Percentiles rank a stretch among this genome's conserved stretches.
phyloP scores from a whole-genome alignment of 1,139 yeast species.

The Yamadazyma kanchanaburiensis region DNA sequence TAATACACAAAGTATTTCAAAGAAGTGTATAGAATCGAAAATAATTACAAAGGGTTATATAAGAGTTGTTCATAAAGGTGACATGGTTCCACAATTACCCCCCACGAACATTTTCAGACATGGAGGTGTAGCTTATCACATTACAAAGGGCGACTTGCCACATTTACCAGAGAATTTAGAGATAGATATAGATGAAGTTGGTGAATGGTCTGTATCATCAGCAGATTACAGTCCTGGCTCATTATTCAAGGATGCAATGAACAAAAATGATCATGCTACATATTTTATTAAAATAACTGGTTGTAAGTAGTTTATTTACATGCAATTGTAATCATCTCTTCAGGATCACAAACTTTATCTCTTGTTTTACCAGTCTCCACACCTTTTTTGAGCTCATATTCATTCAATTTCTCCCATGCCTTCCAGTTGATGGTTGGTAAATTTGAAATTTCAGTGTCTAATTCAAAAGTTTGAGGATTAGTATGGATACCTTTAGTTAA shows the following conservation, averaged over 20 bases:
- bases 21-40: constrained; percentile 7
- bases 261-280: constrained; percentile 16
- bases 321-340: constrained; percentile 45
- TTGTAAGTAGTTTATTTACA: constrained; percentile 18
- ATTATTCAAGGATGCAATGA: too few species aligned
- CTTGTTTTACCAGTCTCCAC: constrained; percentile 47
- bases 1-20: constrained; percentile 24
- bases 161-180: constrained; percentile 38
- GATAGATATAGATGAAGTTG: constrained; percentile 11
- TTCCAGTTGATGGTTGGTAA: constrained; percentile 53
- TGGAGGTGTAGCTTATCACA: constrained; percentile 49
- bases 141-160: constrained; percentile 42
- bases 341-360: constrained; percentile 49
- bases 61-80: constrained; percentile 56
- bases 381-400: constrained; percentile 52
- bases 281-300: constrained; percentile 34
- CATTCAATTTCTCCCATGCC: constrained; percentile 66
- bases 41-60: constrained; percentile 31
- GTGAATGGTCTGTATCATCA: constrained; percentile 2
- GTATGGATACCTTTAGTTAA: constrained; percentile 33
- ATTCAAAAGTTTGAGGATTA: constrained; percentile 11
- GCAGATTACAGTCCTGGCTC: too few species aligned
- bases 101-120: constrained; percentile 43
- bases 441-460: constrained; percentile 15
- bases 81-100: constrained; percentile 57